Evolutionary conservation across 2,329 filamentous ascomycete species (phyloP), one percentile per base, ranked within the genome.

Genomic region (Aspergillus sp.): DNA sequence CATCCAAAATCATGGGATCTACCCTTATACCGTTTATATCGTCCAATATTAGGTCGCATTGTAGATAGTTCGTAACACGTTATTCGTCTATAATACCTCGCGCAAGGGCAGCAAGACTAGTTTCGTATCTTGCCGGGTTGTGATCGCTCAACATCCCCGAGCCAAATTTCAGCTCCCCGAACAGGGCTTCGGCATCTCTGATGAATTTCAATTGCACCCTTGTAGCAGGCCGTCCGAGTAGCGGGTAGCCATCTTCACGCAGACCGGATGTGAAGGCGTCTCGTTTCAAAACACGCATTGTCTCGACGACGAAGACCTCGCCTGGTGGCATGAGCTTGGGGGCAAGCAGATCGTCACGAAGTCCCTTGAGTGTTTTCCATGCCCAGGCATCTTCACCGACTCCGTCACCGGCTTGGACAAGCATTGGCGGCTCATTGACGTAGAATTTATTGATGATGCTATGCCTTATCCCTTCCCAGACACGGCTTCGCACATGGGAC

Each of bases 121-220:
- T 77, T 64, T 90, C 86, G 59, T 90, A 90, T 51, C 81, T 74
- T 27, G 79, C 84, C 3, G 86, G 86, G 51, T 80, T 88, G 60
- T 90, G 86, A 60, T 90, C 86, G 46, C 80, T 75, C 64, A 90
- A 70, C 83, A 89, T 88, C 37, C 83, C 82, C 26, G 81, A 78
- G 5, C 82, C 83, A 60, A 90, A 89, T 35, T 77, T 72, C 34
- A 89, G 70, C 66, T 90, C 86, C 27, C 78, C 73, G 61, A 90
- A 90, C 42, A 79, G 70, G 19, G 73, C 73, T 58, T 88, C 85
- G 28, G 88, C 85, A 61, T 90, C 81, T 44, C 78, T 70, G 9
- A 90, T 75, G 48, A 88, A 86, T 58, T 80, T 83, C 39, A 90
- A 67, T 47, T 88, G 79, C 33, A 86, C 79, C 40, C 85, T 72